These are phyloP conservation scores for Rhizopogon salebrosus DNA, from an alignment of 768 basidiomycete species.

Conservation along the genomic window DNA sequence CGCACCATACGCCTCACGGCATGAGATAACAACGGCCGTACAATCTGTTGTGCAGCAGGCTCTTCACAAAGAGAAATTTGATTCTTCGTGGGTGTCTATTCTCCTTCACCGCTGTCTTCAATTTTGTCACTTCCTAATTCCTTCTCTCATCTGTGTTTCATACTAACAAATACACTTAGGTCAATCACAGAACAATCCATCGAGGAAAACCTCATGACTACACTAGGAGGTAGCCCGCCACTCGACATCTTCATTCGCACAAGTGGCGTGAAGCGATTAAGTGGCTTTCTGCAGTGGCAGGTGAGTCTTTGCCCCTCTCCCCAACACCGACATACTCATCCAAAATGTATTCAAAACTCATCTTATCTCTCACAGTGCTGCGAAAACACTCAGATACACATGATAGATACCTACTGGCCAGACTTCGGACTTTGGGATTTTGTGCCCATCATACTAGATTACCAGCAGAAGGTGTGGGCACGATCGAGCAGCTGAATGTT, in stretches of 20 bases:
- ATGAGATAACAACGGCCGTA: slow-evolving; percentile 87
- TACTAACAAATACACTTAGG: neutral
- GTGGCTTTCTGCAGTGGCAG: slow-evolving; percentile 96
- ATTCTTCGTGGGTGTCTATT: slow-evolving; percentile 19
- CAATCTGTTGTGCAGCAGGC: slow-evolving; percentile 26
- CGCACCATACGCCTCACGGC: slow-evolving; percentile 87
- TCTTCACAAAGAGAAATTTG: slow-evolving; percentile 25
- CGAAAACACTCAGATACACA: slow-evolving; percentile 84
- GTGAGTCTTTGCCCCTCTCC: slow-evolving; percentile 37
- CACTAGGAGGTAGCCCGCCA: slow-evolving; percentile 63
- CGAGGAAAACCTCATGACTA: slow-evolving; percentile 61
- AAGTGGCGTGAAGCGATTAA: slow-evolving; percentile 83
- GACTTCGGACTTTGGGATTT: slow-evolving; percentile 87
- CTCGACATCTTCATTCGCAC: slow-evolving; percentile 89
- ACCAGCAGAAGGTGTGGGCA: slow-evolving; percentile 57
- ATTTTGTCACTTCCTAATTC: neutral
- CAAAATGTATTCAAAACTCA: neutral
- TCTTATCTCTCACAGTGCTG: slow-evolving; percentile 46
- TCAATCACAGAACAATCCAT: neutral
- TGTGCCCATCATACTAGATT: slow-evolving; percentile 82
- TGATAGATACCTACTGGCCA: slow-evolving; percentile 85
- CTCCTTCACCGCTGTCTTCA: neutral
- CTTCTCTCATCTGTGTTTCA: neutral
- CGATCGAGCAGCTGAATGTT: slow-evolving; percentile 33
- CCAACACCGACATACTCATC: neutral